Evolutionary conservation across 2,329 filamentous ascomycete species (phyloP).

Genomic region (Cordyceps farinosa): DNA sequence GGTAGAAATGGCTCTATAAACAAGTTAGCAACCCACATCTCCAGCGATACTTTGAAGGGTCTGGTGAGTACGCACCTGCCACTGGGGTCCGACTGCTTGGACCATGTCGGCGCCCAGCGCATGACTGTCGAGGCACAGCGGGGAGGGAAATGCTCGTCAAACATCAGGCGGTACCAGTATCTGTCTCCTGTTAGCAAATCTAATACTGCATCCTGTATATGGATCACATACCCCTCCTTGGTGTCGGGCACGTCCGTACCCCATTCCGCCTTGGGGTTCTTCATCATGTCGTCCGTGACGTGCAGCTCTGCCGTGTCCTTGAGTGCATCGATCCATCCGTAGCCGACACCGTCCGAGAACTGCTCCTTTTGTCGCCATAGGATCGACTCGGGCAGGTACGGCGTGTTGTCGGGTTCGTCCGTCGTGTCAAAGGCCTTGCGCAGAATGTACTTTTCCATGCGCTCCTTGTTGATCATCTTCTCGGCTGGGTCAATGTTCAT

Average conservation of each 20-base stretch:
- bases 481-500: slow-evolving; percentile 95
- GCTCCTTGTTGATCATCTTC: slow-evolving; percentile 90
- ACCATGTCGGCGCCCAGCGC: slow-evolving; percentile 98
- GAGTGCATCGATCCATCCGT: slow-evolving; percentile 96
- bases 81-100: slow-evolving; percentile 90
- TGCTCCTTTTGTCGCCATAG: slow-evolving; percentile 99
- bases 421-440: slow-evolving; percentile 95
- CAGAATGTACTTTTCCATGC: slow-evolving; percentile 96
- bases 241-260: slow-evolving; percentile 86
- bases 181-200: slow-evolving; percentile 38
- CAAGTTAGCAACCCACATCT: slow-evolving; percentile 14
- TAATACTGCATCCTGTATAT: too few relatives aligned
- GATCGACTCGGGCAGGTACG: slow-evolving; percentile 94
- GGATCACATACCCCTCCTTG: slow-evolving; percentile 77
- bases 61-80: slow-evolving; percentile 61
- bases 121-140: slow-evolving; percentile 89
- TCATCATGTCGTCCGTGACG: slow-evolving; percentile 96
- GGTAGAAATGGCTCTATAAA: slow-evolving; percentile 65
- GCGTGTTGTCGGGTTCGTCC: slow-evolving; percentile 73
- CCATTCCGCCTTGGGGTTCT: slow-evolving; percentile 97
- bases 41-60: not conserved
- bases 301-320: slow-evolving; percentile 90
- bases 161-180: slow-evolving; percentile 98
- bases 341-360: slow-evolving; percentile 97
- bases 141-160: slow-evolving; percentile 95